Base-by-base conservation (phyloP, 495 filamentous ascomycete genomes). In the Parathielavia appendiculata region DNA sequence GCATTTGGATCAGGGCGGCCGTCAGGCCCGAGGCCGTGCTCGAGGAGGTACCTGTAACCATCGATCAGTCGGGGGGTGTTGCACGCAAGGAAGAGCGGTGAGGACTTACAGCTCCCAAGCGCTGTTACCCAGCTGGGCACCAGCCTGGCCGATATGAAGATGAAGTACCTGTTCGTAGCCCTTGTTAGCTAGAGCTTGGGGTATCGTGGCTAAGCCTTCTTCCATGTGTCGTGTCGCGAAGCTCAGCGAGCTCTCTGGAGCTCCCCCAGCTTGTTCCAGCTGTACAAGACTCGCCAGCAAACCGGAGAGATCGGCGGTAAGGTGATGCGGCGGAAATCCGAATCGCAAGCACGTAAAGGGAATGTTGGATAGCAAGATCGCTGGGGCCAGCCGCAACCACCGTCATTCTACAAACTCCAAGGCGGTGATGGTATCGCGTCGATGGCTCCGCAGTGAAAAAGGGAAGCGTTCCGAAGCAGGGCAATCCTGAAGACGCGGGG, bases 81-180 rank as follows among this genome's bases (percentile, higher is more conserved):
- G 35, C 23, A 32, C 39, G n/a, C 11, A 47, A 11, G 26, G 44
- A 63, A 56, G 47, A 51, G 76, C 78, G 77, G 76, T 78, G 76
- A 71, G 63, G 46, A 81, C 88, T 69, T 85, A 92, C 90, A 96
- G 85, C 76, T 96, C 91, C 91, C 91, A 96, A 59, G 90, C 90
- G 71, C 87, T 90, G 80, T 92, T 93, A 69, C 91, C 91, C 51
- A 96, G 86, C 86, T 96, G 91, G 60, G 81, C 84, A 77, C 91
- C 91, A 77, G 91, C 91, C 80, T 96, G 91, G 79, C 91, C 91
- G 70, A 96, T 83, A 72, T 96, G 90, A 68, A 96, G 79, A 73
- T 96, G 91, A 69, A 87, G 85, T 71, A 96, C 81, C 89, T 95
- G 54, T 58, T 45, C 32, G 34, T 19, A 50, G 36, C 3, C 36